Percentiles rank a stretch among this genome's conserved stretches.
phyloP scores from a whole-genome alignment of 352 stramenopile genomes.

The Globisporangium abappressorium region DNA sequence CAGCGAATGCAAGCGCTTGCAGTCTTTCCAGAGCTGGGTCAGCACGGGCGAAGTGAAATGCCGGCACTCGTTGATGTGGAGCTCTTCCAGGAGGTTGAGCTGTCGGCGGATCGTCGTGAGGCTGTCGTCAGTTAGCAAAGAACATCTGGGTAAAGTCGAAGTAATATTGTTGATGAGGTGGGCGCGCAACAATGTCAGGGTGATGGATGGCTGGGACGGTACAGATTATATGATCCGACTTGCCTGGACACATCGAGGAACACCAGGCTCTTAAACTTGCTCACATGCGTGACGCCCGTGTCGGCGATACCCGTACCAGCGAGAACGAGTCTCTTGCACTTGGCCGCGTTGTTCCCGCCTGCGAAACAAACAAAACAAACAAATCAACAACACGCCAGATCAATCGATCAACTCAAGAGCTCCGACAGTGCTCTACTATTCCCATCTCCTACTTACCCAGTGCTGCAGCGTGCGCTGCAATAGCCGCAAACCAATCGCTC shows the following conservation, averaged over 20 bases:
- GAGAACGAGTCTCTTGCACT: slow-evolving; percentile 22
- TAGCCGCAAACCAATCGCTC: slow-evolving; percentile 31
- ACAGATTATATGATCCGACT: background rate
- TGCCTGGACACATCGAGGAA: slow-evolving; percentile 30
- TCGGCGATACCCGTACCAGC: slow-evolving; percentile 33
- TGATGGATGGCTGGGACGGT: background rate
- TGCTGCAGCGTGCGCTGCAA: slow-evolving; percentile 19
- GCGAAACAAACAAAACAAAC: background rate
- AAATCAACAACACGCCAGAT: background rate
- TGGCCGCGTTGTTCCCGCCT: background rate
- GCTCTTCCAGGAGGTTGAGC: slow-evolving; percentile 40
- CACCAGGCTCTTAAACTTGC: slow-evolving; percentile 29
- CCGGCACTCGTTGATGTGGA: slow-evolving; percentile 57
- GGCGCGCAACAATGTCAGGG: background rate
- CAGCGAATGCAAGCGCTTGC: slow-evolving; percentile 44
- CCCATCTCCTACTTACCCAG: slow-evolving; percentile 3
- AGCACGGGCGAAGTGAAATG: slow-evolving; percentile 55
- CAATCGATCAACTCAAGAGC: too few relatives aligned
- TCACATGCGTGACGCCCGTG: slow-evolving; percentile 17
- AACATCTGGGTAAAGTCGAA: slow-evolving; percentile 27
- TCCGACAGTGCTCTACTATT: too few relatives aligned
- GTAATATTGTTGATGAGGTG: background rate
- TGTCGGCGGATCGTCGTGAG: slow-evolving; percentile 42
- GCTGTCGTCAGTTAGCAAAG: slow-evolving; percentile 50
- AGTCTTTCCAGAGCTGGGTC: slow-evolving; percentile 56